Percentiles rank a stretch among this genome's conserved stretches.
Evolutionary conservation across 805 yeast genomes (phyloP).

Genomic region (Candida anglica): DNA sequence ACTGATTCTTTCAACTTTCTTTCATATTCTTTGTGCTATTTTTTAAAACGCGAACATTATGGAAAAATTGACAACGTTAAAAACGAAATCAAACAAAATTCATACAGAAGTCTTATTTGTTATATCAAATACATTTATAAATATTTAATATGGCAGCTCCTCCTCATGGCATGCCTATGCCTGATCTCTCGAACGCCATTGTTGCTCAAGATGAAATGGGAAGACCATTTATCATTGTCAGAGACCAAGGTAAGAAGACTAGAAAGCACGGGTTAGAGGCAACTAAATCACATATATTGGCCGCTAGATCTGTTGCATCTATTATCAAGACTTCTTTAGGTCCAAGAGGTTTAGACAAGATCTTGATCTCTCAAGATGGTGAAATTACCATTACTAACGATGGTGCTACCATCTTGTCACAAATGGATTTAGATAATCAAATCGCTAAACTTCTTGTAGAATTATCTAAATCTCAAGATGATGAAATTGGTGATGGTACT

Average conservation of each 20-base stretch:
- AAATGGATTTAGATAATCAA: conserved; percentile 94
- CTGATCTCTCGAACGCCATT: conserved; percentile 96
- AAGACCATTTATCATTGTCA: conserved; percentile 94
- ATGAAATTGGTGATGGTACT: conserved; percentile 98
- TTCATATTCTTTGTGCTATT: too few species aligned
- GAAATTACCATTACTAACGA: conserved; percentile 98
- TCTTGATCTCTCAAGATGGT: conserved; percentile 91
- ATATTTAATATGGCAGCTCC: conserved; percentile 7
- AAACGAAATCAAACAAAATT: too few species aligned
- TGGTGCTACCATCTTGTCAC: conserved; percentile 94
- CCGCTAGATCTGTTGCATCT: conserved; percentile 92
- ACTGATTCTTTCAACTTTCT: too few species aligned
- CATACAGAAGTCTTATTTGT: too few species aligned
- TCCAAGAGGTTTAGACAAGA: conserved; percentile 98
- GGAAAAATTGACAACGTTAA: too few species aligned
- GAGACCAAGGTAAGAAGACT: conserved; percentile 79
- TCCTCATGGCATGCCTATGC: conserved; percentile 48
- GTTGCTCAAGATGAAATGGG: conserved; percentile 99
- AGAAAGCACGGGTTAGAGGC: conserved; percentile 49
- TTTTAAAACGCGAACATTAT: too few species aligned
- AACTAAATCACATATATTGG: conserved; percentile 79
- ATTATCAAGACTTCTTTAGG: conserved; percentile 92
- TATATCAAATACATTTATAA: too few species aligned
- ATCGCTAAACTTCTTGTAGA: conserved; percentile 95
- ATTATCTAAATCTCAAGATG: conserved; percentile 91